A percentile compares a stretch with the other conserved stretches of the same genome.
phyloP scores from a whole-genome alignment of 169 alveolate genomes.

The Plasmodium sp. region DNA sequence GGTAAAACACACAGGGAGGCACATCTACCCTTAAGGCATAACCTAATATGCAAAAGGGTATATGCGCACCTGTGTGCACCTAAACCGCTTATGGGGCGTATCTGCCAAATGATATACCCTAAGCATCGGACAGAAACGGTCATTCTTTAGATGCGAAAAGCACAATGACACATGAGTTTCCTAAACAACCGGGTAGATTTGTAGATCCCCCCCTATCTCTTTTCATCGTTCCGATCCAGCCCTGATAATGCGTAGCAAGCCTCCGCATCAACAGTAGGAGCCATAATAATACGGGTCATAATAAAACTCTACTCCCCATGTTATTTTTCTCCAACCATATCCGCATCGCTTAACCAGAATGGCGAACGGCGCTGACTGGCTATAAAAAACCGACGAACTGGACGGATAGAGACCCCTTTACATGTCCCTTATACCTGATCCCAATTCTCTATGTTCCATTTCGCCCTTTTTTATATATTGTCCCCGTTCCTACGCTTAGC shows the following conservation, averaged over 20 bases:
- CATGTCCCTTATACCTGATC: background rate
- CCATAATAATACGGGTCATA: background rate
- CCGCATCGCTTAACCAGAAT: background rate
- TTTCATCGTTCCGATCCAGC: conserved; percentile 91
- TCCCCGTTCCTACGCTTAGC: conserved; percentile 86
- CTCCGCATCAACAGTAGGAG: conserved; percentile 74
- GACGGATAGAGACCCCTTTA: conserved; percentile 68
- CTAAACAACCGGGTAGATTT: background rate
- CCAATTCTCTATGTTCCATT: conserved; percentile 33
- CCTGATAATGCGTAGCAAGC: conserved; percentile 85
- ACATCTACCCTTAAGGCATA: background rate
- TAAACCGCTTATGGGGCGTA: background rate
- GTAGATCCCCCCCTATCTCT: conserved; percentile 82
- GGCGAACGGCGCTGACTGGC: background rate
- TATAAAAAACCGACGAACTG: conserved; percentile 26
- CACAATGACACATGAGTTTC: background rate
- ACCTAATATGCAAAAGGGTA: background rate
- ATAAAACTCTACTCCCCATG: background rate
- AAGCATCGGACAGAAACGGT: background rate
- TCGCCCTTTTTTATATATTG: conserved; percentile 62
- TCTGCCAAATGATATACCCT: background rate
- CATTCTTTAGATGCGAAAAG: background rate
- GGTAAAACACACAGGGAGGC: conserved; percentile 78
- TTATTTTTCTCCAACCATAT: background rate
- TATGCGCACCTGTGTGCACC: background rate